Evolutionary conservation across 768 basidiomycete species (phyloP).

Genomic region (Psilocybe cyanescens): DNA sequence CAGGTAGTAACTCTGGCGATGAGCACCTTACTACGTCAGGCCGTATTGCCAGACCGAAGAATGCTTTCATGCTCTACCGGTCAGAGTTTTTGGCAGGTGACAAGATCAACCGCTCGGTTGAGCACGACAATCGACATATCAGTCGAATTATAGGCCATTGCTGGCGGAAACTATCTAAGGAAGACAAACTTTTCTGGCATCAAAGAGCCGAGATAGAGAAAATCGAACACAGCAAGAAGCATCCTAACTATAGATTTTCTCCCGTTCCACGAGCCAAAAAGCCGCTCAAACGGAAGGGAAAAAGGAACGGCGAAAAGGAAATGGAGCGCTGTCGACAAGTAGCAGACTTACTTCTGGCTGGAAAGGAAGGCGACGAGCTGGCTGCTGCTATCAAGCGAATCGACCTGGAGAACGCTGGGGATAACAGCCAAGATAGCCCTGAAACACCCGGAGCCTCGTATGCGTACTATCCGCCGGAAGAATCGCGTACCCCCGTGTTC

Average conservation of each 20-base stretch:
- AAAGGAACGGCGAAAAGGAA: conserved; percentile 52
- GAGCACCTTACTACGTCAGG: conserved; percentile 21
- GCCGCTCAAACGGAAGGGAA: conserved; percentile 51
- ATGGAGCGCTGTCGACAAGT: conserved; percentile 51
- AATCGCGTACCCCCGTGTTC: neutral
- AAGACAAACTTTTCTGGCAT: conserved; percentile 55
- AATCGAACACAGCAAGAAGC: conserved; percentile 44
- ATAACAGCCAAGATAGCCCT: neutral
- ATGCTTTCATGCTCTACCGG: conserved; percentile 81
- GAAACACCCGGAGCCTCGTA: neutral
- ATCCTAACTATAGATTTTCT: conserved; percentile 60
- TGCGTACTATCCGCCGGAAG: neutral
- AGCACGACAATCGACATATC: conserved; percentile 61
- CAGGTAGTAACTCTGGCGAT: neutral
- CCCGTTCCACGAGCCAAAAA: conserved; percentile 47
- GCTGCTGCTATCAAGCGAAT: neutral
- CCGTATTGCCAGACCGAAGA: conserved; percentile 78
- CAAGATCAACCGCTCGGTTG: conserved; percentile 49
- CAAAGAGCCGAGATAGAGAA: conserved; percentile 56
- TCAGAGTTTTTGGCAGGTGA: conserved; percentile 60
- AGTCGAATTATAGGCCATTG: conserved; percentile 57
- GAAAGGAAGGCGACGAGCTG: conserved; percentile 47
- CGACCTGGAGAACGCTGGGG: neutral
- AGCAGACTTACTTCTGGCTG: conserved; percentile 52
- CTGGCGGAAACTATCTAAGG: conserved; percentile 57